These are phyloP conservation scores for Cicer bijugum DNA, from an alignment of 306 rosid genomes.

Conservation along the genomic window DNA sequence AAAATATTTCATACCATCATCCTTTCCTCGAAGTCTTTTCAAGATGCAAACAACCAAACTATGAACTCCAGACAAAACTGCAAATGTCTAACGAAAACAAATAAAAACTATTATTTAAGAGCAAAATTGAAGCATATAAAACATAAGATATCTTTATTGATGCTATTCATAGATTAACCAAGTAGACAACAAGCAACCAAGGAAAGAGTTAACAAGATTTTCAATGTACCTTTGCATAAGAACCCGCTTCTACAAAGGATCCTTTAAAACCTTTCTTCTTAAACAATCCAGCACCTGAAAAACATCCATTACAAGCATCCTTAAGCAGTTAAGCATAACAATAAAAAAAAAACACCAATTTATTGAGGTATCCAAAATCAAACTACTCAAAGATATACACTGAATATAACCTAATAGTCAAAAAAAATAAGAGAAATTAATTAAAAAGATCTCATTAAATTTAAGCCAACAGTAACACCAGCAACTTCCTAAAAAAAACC, in stretches of 20 bases:
- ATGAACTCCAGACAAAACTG: slow-evolving; percentile 97
- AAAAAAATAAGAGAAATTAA: not conserved
- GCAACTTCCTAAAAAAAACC: slow-evolving; percentile 4
- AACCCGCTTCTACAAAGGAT: slow-evolving; percentile 85
- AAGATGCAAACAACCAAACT: slow-evolving; percentile 94
- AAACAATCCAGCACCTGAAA: slow-evolving; percentile 83
- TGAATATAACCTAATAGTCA: slow-evolving; percentile 13
- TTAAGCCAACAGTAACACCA: slow-evolving; percentile 34
- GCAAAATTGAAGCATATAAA: not conserved
- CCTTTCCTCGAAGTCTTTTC: slow-evolving; percentile 93
- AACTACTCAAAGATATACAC: slow-evolving; percentile 4
- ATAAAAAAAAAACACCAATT: slow-evolving; percentile 1
- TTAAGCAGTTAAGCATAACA: slow-evolving; percentile 42
- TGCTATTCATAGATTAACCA: not conserved
- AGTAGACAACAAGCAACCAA: slow-evolving; percentile 18
- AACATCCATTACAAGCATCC: slow-evolving; percentile 38
- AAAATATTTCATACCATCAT: slow-evolving; percentile 65
- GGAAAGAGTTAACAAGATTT: slow-evolving; percentile 28
- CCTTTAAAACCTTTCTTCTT: slow-evolving; percentile 94
- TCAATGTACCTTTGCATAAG: slow-evolving; percentile 76
- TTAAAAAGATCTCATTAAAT: not conserved
- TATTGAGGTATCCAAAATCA: slow-evolving; percentile 4
- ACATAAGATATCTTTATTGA: not conserved
- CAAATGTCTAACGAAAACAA: slow-evolving; percentile 71
- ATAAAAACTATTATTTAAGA: not conserved